Conservation (phyloP, 192 early-diverging fungal genomes). For the Coemansia sp. region DNA sequence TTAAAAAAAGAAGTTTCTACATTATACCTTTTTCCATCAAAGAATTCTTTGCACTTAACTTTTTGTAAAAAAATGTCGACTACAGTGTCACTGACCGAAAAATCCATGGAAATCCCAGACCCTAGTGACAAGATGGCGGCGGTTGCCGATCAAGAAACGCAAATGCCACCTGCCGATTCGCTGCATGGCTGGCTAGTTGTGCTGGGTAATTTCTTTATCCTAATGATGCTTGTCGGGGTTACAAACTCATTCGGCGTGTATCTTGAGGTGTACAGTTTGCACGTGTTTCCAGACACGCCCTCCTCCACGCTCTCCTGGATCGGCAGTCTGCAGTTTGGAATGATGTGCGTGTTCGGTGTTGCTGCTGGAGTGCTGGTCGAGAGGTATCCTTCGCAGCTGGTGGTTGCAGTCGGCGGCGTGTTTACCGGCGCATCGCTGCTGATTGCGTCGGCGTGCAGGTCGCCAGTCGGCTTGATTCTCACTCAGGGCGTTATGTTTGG, state of each 20-base stretch:
- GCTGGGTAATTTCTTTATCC: conserved; percentile 22
- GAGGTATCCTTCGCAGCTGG: conserved; percentile 14
- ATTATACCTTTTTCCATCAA: too few relatives aligned
- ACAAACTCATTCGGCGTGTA: conserved; percentile 41
- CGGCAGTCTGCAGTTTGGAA: conserved; percentile 38
- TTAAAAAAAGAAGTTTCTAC: too few relatives aligned
- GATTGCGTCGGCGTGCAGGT: conserved; percentile 25
- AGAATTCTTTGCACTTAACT: too few relatives aligned
- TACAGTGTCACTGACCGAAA: neutral
- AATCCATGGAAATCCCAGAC: neutral
- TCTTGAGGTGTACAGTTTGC: conserved; percentile 20
- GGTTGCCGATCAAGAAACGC: neutral
- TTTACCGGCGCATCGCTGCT: conserved; percentile 20
- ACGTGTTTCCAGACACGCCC: conserved; percentile 25
- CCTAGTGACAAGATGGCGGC: neutral
- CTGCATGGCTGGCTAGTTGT: conserved; percentile 34
- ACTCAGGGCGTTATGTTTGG: conserved; percentile 79
- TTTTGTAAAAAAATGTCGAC: too few relatives aligned
- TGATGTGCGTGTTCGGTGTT: conserved; percentile 34
- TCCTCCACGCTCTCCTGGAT: conserved; percentile 43
- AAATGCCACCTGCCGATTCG: conserved; percentile 14
- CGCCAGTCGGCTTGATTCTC: conserved; percentile 63
- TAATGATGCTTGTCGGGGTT: conserved; percentile 35
- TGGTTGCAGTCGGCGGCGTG: conserved; percentile 14
- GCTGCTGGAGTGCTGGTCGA: conserved; percentile 34